Evolutionary conservation across 805 yeast species (phyloP).

Genomic region (Komagataella ulmi): DNA sequence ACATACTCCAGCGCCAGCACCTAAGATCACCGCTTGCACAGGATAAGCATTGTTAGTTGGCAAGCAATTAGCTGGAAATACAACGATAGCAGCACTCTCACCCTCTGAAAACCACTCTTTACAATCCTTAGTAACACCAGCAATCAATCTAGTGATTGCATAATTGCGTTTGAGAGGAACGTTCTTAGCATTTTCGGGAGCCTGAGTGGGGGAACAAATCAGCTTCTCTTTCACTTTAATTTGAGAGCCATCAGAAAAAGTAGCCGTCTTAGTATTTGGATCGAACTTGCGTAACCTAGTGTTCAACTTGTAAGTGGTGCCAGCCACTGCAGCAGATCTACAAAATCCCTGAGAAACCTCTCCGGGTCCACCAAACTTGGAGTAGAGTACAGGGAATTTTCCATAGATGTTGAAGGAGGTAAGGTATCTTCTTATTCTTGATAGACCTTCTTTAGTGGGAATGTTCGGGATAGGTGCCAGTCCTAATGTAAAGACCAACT

Average conservation of each 20-base stretch:
- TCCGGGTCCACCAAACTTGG: slow-evolving; percentile 93
- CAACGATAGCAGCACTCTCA: slow-evolving; percentile 78
- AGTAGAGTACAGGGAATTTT: slow-evolving; percentile 80
- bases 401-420: slow-evolving; percentile 87
- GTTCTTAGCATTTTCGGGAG: slow-evolving; percentile 26
- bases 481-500: slow-evolving; percentile 79
- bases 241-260: slow-evolving; percentile 60
- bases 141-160: slow-evolving; percentile 62
- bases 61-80: slow-evolving; percentile 80
- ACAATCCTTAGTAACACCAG: slow-evolving; percentile 78
- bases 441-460: slow-evolving; percentile 60
- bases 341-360: slow-evolving; percentile 95
- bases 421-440: slow-evolving; percentile 73
- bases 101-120: slow-evolving; percentile 82
- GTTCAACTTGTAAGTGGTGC: slow-evolving; percentile 81
- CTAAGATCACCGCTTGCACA: slow-evolving; percentile 80
- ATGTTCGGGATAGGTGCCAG: slow-evolving; percentile 50
- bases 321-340: slow-evolving; percentile 96
- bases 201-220: slow-evolving; percentile 62
- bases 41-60: slow-evolving; percentile 52
- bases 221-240: slow-evolving; percentile 71
- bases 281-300: slow-evolving; percentile 56
- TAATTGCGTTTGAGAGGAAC: slow-evolving; percentile 26
- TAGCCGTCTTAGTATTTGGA: slow-evolving; percentile 51
- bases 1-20: slow-evolving; percentile 78